These are phyloP conservation scores for Gorgonomyces haynaldii DNA, from an alignment of 192 early-diverging fungal genomes.

Conservation along the genomic window DNA sequence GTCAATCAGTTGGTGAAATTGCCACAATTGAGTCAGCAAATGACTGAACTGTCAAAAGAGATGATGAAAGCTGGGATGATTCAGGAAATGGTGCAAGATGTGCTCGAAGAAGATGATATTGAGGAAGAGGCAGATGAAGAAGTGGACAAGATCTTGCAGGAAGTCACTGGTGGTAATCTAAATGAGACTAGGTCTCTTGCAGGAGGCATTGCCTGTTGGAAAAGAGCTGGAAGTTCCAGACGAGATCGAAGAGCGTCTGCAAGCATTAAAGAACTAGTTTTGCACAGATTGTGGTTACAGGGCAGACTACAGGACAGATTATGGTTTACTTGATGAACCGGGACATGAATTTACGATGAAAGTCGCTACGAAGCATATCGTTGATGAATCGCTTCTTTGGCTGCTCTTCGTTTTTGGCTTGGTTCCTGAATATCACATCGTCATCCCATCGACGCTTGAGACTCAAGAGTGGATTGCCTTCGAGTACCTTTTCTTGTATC, in stretches of 20 bases:
- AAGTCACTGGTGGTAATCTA: constrained; percentile 69
- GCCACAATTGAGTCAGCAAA: constrained; percentile 67
- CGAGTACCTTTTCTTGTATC: constrained; percentile 51
- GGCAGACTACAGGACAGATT: too few relatives aligned
- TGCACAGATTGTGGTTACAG: too few relatives aligned
- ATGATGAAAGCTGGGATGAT: constrained; percentile 98
- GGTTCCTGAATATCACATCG: constrained; percentile 97
- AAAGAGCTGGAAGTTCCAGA: constrained; percentile 1
- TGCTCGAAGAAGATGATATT: constrained; percentile 81
- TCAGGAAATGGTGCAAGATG: constrained; percentile 89
- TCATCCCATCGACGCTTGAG: constrained; percentile 96
- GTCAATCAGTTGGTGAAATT: constrained; percentile 81
- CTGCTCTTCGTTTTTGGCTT: constrained; percentile 74
- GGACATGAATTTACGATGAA: constrained; percentile 91
- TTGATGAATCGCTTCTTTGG: constrained; percentile 94
- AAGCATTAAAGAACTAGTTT: constrained; percentile 2
- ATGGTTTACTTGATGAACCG: constrained; percentile 45
- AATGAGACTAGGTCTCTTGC: not conserved
- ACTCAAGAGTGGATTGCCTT: constrained; percentile 78
- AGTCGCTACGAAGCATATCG: constrained; percentile 90
- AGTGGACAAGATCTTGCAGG: constrained; percentile 79
- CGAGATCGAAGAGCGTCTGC: constrained; percentile 2
- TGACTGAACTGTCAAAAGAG: constrained; percentile 90
- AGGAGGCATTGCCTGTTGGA: not conserved
- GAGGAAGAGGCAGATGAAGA: constrained; percentile 92